These are phyloP conservation scores for Colletotrichum cordylinicola DNA, from an alignment of 2,329 filamentous ascomycete genomes.

Conservation along the genomic window DNA sequence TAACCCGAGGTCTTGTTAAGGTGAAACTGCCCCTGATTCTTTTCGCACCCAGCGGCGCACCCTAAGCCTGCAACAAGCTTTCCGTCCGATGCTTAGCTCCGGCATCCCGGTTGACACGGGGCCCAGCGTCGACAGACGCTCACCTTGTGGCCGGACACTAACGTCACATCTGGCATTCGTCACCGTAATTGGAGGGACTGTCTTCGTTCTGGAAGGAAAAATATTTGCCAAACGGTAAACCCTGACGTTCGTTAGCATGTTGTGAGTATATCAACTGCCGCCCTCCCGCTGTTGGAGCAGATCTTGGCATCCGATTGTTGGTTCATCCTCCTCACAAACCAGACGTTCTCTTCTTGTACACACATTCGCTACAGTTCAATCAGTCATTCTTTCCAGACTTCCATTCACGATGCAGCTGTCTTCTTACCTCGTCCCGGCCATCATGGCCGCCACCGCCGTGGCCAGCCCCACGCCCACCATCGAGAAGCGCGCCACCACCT, in stretches of 20 bases:
- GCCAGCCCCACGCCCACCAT: conserved; percentile 34
- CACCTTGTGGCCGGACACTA: neutral
- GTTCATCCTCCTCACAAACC: neutral
- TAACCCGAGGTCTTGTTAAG: neutral
- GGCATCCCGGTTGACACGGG: conserved; percentile 1
- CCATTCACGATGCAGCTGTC: conserved; percentile 5
- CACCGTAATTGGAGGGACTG: conserved; percentile 4
- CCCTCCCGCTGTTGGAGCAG: neutral
- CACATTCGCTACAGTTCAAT: neutral
- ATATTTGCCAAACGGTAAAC: neutral
- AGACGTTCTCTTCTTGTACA: neutral
- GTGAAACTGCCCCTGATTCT: conserved; percentile 10
- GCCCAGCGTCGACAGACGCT: neutral
- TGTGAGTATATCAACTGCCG: conserved; percentile 1
- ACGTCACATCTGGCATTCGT: neutral
- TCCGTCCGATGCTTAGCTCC: conserved; percentile 8
- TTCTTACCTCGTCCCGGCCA: conserved; percentile 28
- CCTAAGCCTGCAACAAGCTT: conserved; percentile 15
- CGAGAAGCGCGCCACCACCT: conserved; percentile 37
- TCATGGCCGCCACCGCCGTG: conserved; percentile 32
- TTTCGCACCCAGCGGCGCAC: neutral
- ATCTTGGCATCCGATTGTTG: neutral
- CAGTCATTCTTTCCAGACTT: neutral
- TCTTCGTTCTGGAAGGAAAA: neutral
- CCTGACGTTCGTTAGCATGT: neutral